These are phyloP conservation scores for Podospora anserina DNA, from an alignment of 495 filamentous ascomycete genomes.

Conservation along the genomic window DNA sequence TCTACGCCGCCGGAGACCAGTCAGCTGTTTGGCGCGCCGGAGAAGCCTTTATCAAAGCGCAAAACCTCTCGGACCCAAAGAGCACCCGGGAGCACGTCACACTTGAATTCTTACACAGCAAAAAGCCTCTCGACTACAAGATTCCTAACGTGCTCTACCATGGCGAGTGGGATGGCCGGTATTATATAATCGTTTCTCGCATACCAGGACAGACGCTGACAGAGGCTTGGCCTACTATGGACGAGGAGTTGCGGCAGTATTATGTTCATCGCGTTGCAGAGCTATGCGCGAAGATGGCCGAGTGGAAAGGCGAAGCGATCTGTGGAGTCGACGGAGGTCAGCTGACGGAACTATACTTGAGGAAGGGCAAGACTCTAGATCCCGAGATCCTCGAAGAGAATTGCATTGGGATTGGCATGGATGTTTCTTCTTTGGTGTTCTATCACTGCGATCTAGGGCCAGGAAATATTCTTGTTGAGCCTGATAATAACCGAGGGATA, in stretches of 20 bases:
- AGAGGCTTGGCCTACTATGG: conserved; percentile 16
- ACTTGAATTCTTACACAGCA: conserved; percentile 13
- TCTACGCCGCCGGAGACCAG: conserved; percentile 12
- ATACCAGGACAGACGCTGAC: conserved; percentile 11
- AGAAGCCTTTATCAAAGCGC: conserved; percentile 19
- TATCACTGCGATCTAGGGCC: conserved; percentile 22
- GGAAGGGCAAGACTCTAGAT: not conserved
- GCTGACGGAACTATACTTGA: conserved; percentile 7
- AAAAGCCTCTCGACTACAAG: conserved; percentile 9
- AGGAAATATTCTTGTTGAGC: conserved; percentile 15
- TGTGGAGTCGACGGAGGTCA: conserved; percentile 14
- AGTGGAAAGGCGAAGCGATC: conserved; percentile 12
- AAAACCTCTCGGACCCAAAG: not conserved
- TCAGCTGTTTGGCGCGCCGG: conserved; percentile 21
- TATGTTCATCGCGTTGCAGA: conserved; percentile 12
- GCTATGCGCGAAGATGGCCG: conserved; percentile 7
- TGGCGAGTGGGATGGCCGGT: conserved; percentile 10
- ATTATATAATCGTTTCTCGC: conserved; percentile 14
- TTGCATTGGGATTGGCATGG: conserved; percentile 16
- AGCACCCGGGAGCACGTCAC: conserved; percentile 18
- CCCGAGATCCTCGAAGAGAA: not conserved
- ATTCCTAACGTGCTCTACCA: conserved; percentile 16
- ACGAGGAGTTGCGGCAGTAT: conserved; percentile 8
- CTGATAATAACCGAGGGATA: not conserved
- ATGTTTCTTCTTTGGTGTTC: conserved; percentile 11